A percentile compares a stretch with the other conserved stretches of the same genome.
These are phyloP conservation scores for Pseudogymnoascus sp. DNA, from an alignment of 2,329 filamentous ascomycete genomes.

Conservation along the genomic window DNA sequence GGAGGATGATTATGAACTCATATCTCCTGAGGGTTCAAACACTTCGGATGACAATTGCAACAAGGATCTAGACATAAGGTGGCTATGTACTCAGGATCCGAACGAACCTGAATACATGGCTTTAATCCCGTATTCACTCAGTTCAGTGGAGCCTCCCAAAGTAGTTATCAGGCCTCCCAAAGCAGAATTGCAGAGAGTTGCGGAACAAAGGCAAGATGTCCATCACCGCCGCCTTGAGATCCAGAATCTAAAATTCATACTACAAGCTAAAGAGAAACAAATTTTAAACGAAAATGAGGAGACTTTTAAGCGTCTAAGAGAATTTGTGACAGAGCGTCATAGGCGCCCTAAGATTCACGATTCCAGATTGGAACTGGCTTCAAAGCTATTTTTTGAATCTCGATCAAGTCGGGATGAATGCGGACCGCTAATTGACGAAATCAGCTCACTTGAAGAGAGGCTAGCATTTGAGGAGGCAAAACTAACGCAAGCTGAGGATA, in stretches of 20 bases:
- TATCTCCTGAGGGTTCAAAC: background rate
- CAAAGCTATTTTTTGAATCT: background rate
- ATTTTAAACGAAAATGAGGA: background rate
- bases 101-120: background rate
- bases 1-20: background rate
- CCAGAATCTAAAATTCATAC: background rate
- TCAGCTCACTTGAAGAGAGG: conserved; percentile 16
- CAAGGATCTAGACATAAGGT: background rate
- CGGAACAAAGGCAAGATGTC: background rate
- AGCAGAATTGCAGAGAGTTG: background rate
- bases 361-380: background rate
- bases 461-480: conserved; percentile 13
- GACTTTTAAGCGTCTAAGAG: background rate
- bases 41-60: background rate
- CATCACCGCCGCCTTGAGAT: background rate
- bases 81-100: background rate
- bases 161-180: background rate
- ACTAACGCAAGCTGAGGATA: background rate
- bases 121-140: background rate
- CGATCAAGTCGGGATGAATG: conserved; percentile 14
- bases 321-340: background rate
- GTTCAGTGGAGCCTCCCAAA: background rate
- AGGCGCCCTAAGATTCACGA: background rate
- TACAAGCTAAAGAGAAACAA: background rate
- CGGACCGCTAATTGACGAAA: conserved; percentile 19